Percentiles rank a stretch among this genome's conserved stretches.
Evolutionary conservation across 1,284 basidiomycete genomes (phyloP).

Genomic region (Austroboletus olivaceoglutinosus): DNA sequence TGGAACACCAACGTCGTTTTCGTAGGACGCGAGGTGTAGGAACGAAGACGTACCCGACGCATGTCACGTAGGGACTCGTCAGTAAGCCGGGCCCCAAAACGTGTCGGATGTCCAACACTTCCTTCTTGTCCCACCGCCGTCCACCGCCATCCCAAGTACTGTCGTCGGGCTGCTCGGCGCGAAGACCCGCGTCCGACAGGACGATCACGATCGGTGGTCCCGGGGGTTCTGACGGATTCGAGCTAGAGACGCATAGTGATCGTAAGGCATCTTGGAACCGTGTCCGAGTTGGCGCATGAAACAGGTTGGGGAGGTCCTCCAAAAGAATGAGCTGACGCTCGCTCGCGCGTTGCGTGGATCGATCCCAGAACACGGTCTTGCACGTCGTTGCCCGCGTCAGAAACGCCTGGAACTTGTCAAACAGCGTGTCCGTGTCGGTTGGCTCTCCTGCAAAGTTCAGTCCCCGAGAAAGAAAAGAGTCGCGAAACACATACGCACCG

Average conservation of each 20-base stretch:
- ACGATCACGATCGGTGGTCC: constrained; percentile 78
- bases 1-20: constrained; percentile 30
- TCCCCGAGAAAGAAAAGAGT: too few relatives aligned
- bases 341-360: not conserved
- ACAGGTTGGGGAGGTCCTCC: constrained; percentile 90
- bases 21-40: not conserved
- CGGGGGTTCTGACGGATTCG: constrained; percentile 21
- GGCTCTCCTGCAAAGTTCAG: too few relatives aligned
- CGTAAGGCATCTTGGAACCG: constrained; percentile 76
- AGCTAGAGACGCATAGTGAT: constrained; percentile 48
- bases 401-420: constrained; percentile 77
- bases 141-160: constrained; percentile 45
- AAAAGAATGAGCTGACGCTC: constrained; percentile 72
- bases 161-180: constrained; percentile 64
- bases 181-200: constrained; percentile 77
- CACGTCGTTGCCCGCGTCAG: constrained; percentile 71
- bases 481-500: constrained; percentile 17
- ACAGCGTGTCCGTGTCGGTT: constrained; percentile 54
- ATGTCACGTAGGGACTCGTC: constrained; percentile 62
- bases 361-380: constrained; percentile 48
- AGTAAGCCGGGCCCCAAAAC: constrained; percentile 64
- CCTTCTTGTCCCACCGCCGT: constrained; percentile 42
- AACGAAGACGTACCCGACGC: constrained; percentile 61
- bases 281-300: constrained; percentile 69
- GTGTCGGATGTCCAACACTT: constrained; percentile 65